Evolutionary conservation across 192 early-diverging fungal species (phyloP), one percentile per base, ranked within the genome.

Genomic region (Diversispora epigaea): DNA sequence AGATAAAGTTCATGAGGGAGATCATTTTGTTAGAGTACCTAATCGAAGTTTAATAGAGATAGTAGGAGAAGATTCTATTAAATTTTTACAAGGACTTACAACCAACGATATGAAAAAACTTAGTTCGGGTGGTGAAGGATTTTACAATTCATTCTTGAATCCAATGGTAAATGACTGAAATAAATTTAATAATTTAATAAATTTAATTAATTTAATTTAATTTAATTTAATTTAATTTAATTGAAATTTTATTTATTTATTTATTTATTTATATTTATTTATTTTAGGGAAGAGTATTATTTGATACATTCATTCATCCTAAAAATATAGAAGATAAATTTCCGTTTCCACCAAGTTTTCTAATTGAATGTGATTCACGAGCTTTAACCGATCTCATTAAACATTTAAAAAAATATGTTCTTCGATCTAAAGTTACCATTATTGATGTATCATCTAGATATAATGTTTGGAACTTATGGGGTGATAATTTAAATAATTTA

Each of bases 81-180:
- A 91, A 81, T 99, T 96, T 74, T 82, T 99, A 62, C 95, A 99
- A 71, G 95, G 96, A 9, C 83, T 97, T 71, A 91, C 89, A 68
- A 97, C 94, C 44, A 96, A 96, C 83, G 84, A 97, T 76, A 95
- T 97, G 87, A 77, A 83, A 21, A 68, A 54, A 43, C 82, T 96
- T 25, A 89, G 88, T 41, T 78, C 81, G 14, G 91, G 92, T 55
- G 91, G 94, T 1, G 79, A 86, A 50, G 95, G 93, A 7, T 88
- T 95, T 74, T 89, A 91, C 69, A 82, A 94, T 56, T 91, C 83
- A 19, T 96, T 96, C 78, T 87, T 97, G 58, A 86, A 88, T 14
- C 89, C 97, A 55, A 90, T 93, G 80, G 91, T 86, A 80, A 70
- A 63, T 14, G n/a, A n/a, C n/a, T n/a, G n/a, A n/a, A n/a, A n/a